These are phyloP conservation scores for Psilocybe azurescens DNA, from an alignment of 768 basidiomycete species.

Conservation along the genomic window DNA sequence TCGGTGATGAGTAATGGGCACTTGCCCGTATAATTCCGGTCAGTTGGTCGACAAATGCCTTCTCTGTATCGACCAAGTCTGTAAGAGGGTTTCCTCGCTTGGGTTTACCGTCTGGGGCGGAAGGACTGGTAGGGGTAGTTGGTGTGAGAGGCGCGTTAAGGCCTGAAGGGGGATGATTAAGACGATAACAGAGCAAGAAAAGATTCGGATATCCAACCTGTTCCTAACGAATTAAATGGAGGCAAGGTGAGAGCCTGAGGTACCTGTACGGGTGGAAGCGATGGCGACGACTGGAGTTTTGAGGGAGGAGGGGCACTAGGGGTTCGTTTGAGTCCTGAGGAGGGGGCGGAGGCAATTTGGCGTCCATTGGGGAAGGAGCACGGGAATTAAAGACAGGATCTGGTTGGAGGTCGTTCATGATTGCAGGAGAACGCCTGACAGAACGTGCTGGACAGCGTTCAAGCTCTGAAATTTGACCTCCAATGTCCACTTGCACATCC, in stretches of 20 bases:
- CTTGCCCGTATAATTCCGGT: conserved; percentile 90
- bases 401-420: conserved; percentile 15
- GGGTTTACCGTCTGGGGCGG: conserved; percentile 47
- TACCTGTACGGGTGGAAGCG: conserved; percentile 1
- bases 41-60: conserved; percentile 87
- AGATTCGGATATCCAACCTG: conserved; percentile 27
- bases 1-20: conserved; percentile 5
- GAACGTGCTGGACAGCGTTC: conserved; percentile 7
- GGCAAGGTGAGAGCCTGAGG: conserved; percentile 17
- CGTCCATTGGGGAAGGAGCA: conserved; percentile 1
- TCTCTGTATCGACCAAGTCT: conserved; percentile 95
- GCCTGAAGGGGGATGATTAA: conserved; percentile 24
- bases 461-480: conserved; percentile 15
- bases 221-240: conserved; percentile 18
- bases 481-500: not conserved
- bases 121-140: conserved; percentile 34
- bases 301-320: conserved; percentile 14
- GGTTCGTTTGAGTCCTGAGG: not conserved
- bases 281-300: conserved; percentile 4
- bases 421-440: not conserved
- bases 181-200: conserved; percentile 1
- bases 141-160: conserved; percentile 38
- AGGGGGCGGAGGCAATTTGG: not conserved
- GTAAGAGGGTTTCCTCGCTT: conserved; percentile 77
- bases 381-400: conserved; percentile 12